Evolutionary conservation across 179 eudicot genomes (phyloP), one percentile per base, ranked within the genome.

Genomic region (Pouteria campechiana): DNA sequence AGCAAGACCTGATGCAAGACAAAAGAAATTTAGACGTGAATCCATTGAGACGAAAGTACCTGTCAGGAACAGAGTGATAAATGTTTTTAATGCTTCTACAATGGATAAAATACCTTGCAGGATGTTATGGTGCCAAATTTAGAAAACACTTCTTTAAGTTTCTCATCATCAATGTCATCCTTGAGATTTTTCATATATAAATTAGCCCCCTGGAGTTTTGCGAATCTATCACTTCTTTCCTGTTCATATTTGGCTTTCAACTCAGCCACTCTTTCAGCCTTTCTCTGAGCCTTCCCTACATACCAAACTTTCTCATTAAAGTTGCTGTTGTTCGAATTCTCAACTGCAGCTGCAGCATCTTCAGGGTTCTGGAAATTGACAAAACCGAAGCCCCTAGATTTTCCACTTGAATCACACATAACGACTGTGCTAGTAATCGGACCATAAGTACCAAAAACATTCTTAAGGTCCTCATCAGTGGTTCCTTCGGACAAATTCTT

Each of bases 211-310:
- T 77, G 83, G 30, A 69, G 77, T 44, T 70, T 78, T 50, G 77
- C 90, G 34, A 57, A 80, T 17, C 72, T 57, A 41, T 81, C 86
- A 44, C 63, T 76, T 37, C 60, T 48, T 60, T 48, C 69, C 64
- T 80, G 95, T 62, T 80, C 86, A 57, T 66, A 78, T 15, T 65
- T 61, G 17, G 48, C 36, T 48, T 70, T 80, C 52, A 80, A 44
- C 41, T 80, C 95, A 16, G 57, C 68, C 41, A 76, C 86, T 42
- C 90, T 74, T 58, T 80, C 90, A 17, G 95, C 67, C 62, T 77
- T 80, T 44, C 74, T 80, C 62, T 83, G 89, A n/a, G 94, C 94
- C 59, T 67, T 79, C 11, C 89, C 94, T 37, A 83, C 94, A 69
- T 65, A 83, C 89, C 79, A 83, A 45, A 74, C 92, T 49, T 84